Evolutionary conservation across 306 rosid species (phyloP).

Genomic region (Fragaria nilgerrensis): DNA sequence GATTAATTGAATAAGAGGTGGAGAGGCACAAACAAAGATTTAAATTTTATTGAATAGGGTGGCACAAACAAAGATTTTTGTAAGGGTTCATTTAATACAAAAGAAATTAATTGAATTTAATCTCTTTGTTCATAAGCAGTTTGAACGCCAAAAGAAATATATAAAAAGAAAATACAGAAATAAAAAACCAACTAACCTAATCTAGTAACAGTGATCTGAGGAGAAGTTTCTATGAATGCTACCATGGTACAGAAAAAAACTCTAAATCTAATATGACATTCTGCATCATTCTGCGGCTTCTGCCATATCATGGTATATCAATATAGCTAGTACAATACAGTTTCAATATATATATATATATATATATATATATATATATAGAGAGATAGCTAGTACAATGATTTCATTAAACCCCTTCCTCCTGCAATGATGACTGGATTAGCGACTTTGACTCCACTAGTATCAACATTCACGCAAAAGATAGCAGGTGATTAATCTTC

Average conservation of each 20-base stretch:
- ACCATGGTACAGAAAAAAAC: neutral
- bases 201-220: neutral
- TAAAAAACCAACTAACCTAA: neutral
- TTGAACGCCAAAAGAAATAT: neutral
- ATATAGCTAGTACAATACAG: neutral
- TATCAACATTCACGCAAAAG: neutral
- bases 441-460: neutral
- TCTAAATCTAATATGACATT: neutral
- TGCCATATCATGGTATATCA: neutral
- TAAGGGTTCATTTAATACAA: neutral
- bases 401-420: neutral
- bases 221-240: neutral
- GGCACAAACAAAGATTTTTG: neutral
- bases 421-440: neutral
- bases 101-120: neutral
- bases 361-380: no score
- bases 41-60: no score
- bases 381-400: no score
- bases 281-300: neutral
- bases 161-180: neutral
- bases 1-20: neutral
- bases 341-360: no score
- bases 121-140: neutral
- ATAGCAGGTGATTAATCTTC: neutral
- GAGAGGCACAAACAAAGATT: neutral